Base-by-base conservation (phyloP, 2,329 filamentous ascomycete genomes). In the Ceratocystis cubensis region DNA sequence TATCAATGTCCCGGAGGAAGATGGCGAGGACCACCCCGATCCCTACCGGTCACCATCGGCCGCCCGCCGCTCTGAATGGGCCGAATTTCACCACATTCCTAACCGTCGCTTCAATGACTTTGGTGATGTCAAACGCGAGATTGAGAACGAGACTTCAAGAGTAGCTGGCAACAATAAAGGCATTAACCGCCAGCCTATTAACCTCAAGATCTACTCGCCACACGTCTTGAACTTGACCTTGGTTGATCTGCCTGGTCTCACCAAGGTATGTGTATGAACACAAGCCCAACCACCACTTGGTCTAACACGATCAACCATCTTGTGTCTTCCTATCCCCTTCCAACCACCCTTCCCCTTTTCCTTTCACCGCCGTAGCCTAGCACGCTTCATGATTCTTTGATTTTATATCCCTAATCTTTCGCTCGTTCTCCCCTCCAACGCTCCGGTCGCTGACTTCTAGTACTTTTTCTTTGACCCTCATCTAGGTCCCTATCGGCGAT, bases 161-260 rank as follows among this genome's bases (percentile, higher is more conserved):
- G 96, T 99, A 67, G 83, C 83, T 68, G 94, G 94, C 72, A 95
- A 84, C 78, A 99, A 99, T 80, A 97, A 97, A 78, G 94, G 94
- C 73, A 99, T 99, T 79, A 96, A 96, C 76, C 83, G 94, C 70
- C 90, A 96, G 75, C 91, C 94, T 68, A 99, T 99, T 76, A 97
- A 99, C 78, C 84, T 99, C 71, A 97, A 97, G 76, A 94, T 99
- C 70, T 99, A 96, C 79, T 97, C 94, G 59, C 92, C 94, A 28
- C 88, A 96, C 75, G 94, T 99, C 68, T 84, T 99, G 69, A 99
- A 95, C 77, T 81, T 99, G 77, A 99, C 94, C 1, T 80, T 99
- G 72, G 94, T 99, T 69, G 94, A 99, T 81, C 78, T 99, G 73
- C 94, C 94, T 2, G 94, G 94, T 72, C 79, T 99, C 74, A 99